phyloP scores from a whole-genome alignment of 805 yeast species.

The Saturnispora bothae region DNA sequence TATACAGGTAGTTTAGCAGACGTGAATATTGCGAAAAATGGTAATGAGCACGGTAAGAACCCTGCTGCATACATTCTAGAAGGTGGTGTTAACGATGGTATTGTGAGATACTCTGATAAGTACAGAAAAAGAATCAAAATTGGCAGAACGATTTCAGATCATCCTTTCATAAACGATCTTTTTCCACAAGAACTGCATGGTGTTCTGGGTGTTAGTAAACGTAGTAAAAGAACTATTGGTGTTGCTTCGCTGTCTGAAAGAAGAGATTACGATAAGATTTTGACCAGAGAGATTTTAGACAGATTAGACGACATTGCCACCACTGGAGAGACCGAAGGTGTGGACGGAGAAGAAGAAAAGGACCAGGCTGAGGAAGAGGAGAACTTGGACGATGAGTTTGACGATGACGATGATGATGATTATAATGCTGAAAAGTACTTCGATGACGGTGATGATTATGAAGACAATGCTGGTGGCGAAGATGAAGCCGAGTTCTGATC shows the following conservation, averaged over 20 bases:
- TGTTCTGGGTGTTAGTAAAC: slow-evolving; percentile 35
- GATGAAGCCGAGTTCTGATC: slow-evolving; percentile 58
- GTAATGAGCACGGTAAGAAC: not conserved
- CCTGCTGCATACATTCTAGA: slow-evolving; percentile 21
- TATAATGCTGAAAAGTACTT: slow-evolving; percentile 74
- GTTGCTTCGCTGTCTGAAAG: slow-evolving; percentile 28
- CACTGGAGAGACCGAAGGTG: slow-evolving; percentile 23
- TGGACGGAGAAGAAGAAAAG: slow-evolving; percentile 36
- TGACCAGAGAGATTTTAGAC: slow-evolving; percentile 23
- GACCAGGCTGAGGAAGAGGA: slow-evolving; percentile 39
- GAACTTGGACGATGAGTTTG: slow-evolving; percentile 58
- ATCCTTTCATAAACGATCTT: slow-evolving; percentile 59
- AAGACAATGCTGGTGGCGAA: slow-evolving; percentile 48
- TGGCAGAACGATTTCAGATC: slow-evolving; percentile 65
- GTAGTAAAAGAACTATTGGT: slow-evolving; percentile 28
- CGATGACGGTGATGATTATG: slow-evolving; percentile 60
- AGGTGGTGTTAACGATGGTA: slow-evolving; percentile 50
- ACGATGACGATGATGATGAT: slow-evolving; percentile 68
- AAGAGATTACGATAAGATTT: slow-evolving; percentile 21
- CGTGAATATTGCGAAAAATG: not conserved
- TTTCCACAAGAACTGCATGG: slow-evolving; percentile 71
- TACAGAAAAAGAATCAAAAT: slow-evolving; percentile 61
- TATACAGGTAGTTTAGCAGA: slow-evolving; percentile 41
- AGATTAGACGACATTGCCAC: slow-evolving; percentile 23
- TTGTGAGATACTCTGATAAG: slow-evolving; percentile 72